Conservation (phyloP, 805 yeast species). For the Candida pini region DNA sequence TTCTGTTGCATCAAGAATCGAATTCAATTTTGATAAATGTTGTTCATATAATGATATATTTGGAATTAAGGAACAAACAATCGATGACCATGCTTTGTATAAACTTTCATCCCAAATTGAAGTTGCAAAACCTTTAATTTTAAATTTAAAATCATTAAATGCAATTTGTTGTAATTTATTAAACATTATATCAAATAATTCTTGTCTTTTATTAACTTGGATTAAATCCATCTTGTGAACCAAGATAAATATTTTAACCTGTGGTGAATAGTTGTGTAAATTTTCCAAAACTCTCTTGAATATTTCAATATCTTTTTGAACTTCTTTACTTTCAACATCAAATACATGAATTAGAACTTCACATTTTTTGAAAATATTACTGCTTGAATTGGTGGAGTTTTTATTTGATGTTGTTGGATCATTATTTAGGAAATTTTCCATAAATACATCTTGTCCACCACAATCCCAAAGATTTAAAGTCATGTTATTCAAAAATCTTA, state of each 20-base stretch:
- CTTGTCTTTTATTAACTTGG: slow-evolving; percentile 77
- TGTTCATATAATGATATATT: slow-evolving; percentile 78
- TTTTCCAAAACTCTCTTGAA: slow-evolving; percentile 80
- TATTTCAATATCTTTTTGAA: slow-evolving; percentile 88
- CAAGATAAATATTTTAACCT: slow-evolving; percentile 85
- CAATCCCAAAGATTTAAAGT: slow-evolving; percentile 96
- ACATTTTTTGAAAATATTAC: slow-evolving; percentile 90
- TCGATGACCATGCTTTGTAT: slow-evolving; percentile 95
- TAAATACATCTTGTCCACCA: slow-evolving; percentile 95
- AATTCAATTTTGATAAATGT: slow-evolving; percentile 66
- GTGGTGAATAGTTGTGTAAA: slow-evolving; percentile 77
- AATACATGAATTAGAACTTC: slow-evolving; percentile 94
- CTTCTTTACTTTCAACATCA: slow-evolving; percentile 90
- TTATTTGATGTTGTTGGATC: slow-evolving; percentile 36
- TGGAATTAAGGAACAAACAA: slow-evolving; percentile 92
- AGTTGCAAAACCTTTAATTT: slow-evolving; percentile 82
- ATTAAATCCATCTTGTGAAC: slow-evolving; percentile 96
- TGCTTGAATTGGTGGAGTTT: slow-evolving; percentile 46
- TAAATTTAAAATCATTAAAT: slow-evolving; percentile 50
- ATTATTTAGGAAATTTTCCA: slow-evolving; percentile 70
- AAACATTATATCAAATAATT: slow-evolving; percentile 80
- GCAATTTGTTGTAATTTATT: slow-evolving; percentile 72
- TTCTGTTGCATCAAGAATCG: slow-evolving; percentile 77
- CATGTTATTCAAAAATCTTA: slow-evolving; percentile 90
- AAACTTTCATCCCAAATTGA: slow-evolving; percentile 96